phyloP scores from a whole-genome alignment of 2,329 filamentous ascomycete genomes.

The Nigrospora osmanthi region DNA sequence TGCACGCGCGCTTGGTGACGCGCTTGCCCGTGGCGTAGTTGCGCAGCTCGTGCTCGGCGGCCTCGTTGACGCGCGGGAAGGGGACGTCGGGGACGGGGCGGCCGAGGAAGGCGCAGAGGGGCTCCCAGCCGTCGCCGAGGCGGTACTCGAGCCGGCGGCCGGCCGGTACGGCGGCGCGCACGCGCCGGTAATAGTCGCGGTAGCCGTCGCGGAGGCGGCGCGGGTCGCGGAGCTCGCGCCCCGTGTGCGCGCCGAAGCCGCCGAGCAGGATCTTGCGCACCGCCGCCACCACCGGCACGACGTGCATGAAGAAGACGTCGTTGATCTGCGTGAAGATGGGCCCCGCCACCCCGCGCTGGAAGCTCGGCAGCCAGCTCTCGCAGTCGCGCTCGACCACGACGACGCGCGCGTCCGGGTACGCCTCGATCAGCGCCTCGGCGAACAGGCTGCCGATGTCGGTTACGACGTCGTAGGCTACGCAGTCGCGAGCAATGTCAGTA shows the following conservation, averaged over 20 bases:
- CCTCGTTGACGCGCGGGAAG: slow-evolving; percentile 8
- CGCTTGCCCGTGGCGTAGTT: too few relatives aligned
- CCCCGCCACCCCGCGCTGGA: slow-evolving; percentile 11
- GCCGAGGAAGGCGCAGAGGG: slow-evolving; percentile 14
- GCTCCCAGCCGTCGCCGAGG: slow-evolving; percentile 14
- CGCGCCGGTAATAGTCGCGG: slow-evolving; percentile 8
- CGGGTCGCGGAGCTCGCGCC: slow-evolving; percentile 56
- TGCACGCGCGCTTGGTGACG: too few relatives aligned
- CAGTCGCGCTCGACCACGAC: slow-evolving; percentile 13
- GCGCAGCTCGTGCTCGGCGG: neutral
- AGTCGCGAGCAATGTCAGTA: neutral
- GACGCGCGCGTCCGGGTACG: slow-evolving; percentile 13
- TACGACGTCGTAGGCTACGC: slow-evolving; percentile 9
- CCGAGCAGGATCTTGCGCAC: slow-evolving; percentile 4
- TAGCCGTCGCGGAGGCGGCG: slow-evolving; percentile 35
- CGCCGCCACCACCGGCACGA: slow-evolving; percentile 14
- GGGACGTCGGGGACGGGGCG: slow-evolving; percentile 7
- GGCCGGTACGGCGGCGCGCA: slow-evolving; percentile 7
- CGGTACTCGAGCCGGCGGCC: slow-evolving; percentile 11
- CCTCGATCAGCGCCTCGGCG: slow-evolving; percentile 8
- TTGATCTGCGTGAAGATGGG: slow-evolving; percentile 6
- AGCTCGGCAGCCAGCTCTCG: slow-evolving; percentile 14
- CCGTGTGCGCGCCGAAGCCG: slow-evolving; percentile 24
- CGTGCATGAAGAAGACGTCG: neutral
- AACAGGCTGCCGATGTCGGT: slow-evolving; percentile 12